Percentiles rank a stretch among this genome's conserved stretches.
These are phyloP conservation scores for Backusella circina DNA, from an alignment of 192 early-diverging fungal genomes.

Conservation along the genomic window DNA sequence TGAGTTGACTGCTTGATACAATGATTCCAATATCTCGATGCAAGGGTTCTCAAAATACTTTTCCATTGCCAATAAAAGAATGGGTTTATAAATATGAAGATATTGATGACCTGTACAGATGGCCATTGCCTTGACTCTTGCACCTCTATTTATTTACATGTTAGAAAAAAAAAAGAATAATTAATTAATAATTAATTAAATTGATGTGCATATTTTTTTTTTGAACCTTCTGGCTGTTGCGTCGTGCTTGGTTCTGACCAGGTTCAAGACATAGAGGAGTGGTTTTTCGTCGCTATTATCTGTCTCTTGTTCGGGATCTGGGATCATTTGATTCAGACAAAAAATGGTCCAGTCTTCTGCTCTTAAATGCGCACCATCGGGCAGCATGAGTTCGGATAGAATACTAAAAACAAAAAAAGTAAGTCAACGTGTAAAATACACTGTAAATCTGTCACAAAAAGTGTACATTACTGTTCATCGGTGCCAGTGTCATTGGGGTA, in stretches of 20 bases:
- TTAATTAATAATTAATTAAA: background rate
- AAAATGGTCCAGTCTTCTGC: slow-evolving; percentile 96
- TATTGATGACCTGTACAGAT: slow-evolving; percentile 86
- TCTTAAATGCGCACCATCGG: slow-evolving; percentile 90
- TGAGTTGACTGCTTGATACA: slow-evolving; percentile 80
- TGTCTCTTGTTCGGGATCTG: slow-evolving; percentile 41
- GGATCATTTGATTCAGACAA: slow-evolving; percentile 74
- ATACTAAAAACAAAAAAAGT: slow-evolving; percentile 41
- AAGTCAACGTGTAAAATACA: background rate
- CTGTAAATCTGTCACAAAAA: background rate
- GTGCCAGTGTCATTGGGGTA: slow-evolving; percentile 80
- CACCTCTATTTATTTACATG: slow-evolving; percentile 65
- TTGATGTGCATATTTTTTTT: background rate
- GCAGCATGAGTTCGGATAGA: slow-evolving; percentile 91
- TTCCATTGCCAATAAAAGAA: slow-evolving; percentile 85
- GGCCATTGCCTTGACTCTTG: slow-evolving; percentile 90
- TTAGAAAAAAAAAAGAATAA: no score
- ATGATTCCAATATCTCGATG: slow-evolving; percentile 66
- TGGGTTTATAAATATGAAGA: slow-evolving; percentile 88
- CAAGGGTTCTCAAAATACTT: slow-evolving; percentile 84
- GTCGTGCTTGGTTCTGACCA: slow-evolving; percentile 89
- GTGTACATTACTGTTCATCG: slow-evolving; percentile 69
- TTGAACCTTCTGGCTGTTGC: slow-evolving; percentile 60
- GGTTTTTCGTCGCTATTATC: slow-evolving; percentile 51
- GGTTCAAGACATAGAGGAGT: slow-evolving; percentile 82